These are phyloP conservation scores for Triangularia setosa DNA, from an alignment of 2,329 filamentous ascomycete species.

Conservation along the genomic window DNA sequence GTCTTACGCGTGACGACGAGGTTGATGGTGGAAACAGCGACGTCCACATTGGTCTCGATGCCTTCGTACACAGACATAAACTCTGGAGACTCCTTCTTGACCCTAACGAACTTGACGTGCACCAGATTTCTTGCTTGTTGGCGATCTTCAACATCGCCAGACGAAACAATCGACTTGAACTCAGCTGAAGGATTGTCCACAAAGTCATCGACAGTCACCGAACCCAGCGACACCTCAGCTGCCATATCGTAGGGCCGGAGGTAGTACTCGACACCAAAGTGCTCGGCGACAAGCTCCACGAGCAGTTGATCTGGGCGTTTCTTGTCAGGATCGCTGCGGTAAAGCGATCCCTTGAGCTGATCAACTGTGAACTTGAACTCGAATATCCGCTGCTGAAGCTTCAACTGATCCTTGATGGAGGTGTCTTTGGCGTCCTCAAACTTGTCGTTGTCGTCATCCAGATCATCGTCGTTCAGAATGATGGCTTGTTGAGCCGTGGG, in stretches of 20 bases:
- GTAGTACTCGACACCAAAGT: conserved; percentile 83
- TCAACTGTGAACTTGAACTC: conserved; percentile 97
- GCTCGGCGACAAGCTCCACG: conserved; percentile 85
- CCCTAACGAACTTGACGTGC: conserved; percentile 81
- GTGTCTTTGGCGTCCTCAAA: conserved; percentile 66
- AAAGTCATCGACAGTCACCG: conserved; percentile 87
- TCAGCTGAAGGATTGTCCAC: conserved; percentile 84
- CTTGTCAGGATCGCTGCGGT: conserved; percentile 75
- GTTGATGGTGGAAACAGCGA: conserved; percentile 92
- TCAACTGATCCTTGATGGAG: conserved; percentile 54
- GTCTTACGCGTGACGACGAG: conserved; percentile 91
- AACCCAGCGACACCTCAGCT: conserved; percentile 82
- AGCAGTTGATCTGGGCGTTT: conserved; percentile 74
- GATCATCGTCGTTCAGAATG: conserved; percentile 70
- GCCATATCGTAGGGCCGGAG: conserved; percentile 88
- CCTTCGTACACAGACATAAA: conserved; percentile 90
- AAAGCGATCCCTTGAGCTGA: conserved; percentile 87
- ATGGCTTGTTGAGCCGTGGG: conserved; percentile 64
- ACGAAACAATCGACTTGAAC: conserved; percentile 97
- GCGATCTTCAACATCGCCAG: conserved; percentile 67
- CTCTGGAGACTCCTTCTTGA: conserved; percentile 87
- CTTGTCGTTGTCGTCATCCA: conserved; percentile 56
- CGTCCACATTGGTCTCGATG: conserved; percentile 87
- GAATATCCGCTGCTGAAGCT: conserved; percentile 84
- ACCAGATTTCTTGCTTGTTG: conserved; percentile 78